phyloP scores from a whole-genome alignment of 768 basidiomycete genomes.

The Chalciporus sphaerocephalus region DNA sequence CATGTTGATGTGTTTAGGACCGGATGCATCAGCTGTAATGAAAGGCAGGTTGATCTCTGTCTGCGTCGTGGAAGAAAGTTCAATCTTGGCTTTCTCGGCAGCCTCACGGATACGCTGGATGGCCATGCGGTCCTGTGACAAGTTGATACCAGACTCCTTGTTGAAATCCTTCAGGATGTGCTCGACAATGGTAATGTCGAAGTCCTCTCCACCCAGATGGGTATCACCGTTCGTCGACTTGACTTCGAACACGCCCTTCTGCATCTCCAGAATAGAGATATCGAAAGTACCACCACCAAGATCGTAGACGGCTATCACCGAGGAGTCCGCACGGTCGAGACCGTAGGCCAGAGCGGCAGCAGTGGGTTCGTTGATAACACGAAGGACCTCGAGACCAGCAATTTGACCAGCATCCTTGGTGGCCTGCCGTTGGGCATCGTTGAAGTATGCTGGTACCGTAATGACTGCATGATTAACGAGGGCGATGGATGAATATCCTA shows the following conservation, averaged over 20 bases:
- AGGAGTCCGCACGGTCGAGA: constrained; percentile 75
- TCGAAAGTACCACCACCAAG: constrained; percentile 98
- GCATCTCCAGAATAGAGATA: constrained; percentile 99
- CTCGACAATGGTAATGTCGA: constrained; percentile 86
- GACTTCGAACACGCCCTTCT: constrained; percentile 99
- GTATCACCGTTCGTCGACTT: constrained; percentile 99
- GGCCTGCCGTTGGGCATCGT: constrained; percentile 98
- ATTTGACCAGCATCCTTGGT: constrained; percentile 98
- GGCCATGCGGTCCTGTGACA: constrained; percentile 87
- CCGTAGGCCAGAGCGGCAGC: constrained; percentile 98
- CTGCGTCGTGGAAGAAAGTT: constrained; percentile 89
- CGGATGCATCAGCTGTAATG: constrained; percentile 93
- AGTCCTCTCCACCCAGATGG: constrained; percentile 96
- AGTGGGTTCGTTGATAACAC: constrained; percentile 98
- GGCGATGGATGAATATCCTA: background rate
- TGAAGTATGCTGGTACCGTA: constrained; percentile 98
- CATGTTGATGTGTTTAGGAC: constrained; percentile 95
- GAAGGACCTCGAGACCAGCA: constrained; percentile 94
- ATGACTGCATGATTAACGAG: constrained; percentile 72
- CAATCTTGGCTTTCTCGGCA: constrained; percentile 99
- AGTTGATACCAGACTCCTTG: constrained; percentile 82
- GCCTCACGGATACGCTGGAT: constrained; percentile 99
- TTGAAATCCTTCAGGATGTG: constrained; percentile 89
- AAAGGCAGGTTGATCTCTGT: constrained; percentile 98
- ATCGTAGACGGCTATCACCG: constrained; percentile 97